These are phyloP conservation scores for Diaporthe vaccinii DNA, from an alignment of 2,329 filamentous ascomycete species.

Conservation along the genomic window DNA sequence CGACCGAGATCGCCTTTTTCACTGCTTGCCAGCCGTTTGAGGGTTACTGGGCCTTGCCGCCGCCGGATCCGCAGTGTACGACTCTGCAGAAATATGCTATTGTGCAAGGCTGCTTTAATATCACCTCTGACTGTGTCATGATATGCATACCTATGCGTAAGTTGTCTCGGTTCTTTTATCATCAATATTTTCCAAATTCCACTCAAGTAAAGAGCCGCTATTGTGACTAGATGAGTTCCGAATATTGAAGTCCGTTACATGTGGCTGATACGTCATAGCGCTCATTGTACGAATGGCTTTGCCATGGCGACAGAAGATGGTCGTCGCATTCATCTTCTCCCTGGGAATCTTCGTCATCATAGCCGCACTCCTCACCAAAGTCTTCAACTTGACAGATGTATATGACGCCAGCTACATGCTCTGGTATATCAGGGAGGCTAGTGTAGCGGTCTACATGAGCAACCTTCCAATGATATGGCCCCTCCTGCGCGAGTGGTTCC, in stretches of 20 bases:
- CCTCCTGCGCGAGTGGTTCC: constrained; percentile 53
- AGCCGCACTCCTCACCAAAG: constrained; percentile 58
- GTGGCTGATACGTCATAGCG: constrained; percentile 41
- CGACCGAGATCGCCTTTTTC: constrained; percentile 61
- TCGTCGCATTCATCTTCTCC: constrained; percentile 62
- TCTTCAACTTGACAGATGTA: constrained; percentile 56
- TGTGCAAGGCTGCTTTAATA: constrained; percentile 62
- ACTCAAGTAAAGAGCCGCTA: fast-evolving
- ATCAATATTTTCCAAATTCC: no score
- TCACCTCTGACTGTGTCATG: constrained; percentile 62
- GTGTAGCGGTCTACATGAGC: constrained; percentile 64
- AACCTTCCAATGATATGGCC: constrained; percentile 69
- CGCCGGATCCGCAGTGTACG: constrained; percentile 60
- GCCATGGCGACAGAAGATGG: constrained; percentile 58
- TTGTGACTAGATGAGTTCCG: no score
- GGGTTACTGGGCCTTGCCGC: constrained; percentile 63
- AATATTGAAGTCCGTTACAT: not conserved
- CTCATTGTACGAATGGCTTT: constrained; percentile 58
- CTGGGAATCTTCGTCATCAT: constrained; percentile 63
- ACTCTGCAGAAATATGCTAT: constrained; percentile 61
- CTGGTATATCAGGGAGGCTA: constrained; percentile 68
- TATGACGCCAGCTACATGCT: constrained; percentile 54
- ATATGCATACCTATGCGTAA: constrained; percentile 59
- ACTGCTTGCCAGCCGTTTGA: constrained; percentile 59
- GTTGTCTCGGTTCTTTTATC: not conserved